phyloP scores from a whole-genome alignment of 306 rosid species.

The Cucurbita ficifolia region DNA sequence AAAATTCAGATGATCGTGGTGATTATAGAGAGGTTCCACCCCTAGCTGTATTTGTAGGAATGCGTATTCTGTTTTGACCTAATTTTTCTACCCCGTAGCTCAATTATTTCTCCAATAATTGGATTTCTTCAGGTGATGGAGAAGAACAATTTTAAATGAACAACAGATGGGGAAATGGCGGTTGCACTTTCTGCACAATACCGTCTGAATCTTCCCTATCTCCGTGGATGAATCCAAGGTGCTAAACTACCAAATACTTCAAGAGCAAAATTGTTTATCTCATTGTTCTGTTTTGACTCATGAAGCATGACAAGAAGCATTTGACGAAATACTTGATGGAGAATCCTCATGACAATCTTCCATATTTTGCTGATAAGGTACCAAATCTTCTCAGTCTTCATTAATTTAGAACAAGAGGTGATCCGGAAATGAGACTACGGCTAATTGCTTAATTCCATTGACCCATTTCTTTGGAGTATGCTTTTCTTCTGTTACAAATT shows the following conservation, averaged over 20 bases:
- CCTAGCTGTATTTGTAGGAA: background rate
- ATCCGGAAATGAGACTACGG: background rate
- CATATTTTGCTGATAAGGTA: constrained; percentile 82
- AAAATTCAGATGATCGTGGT: background rate
- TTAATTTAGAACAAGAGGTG: background rate
- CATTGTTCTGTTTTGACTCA: constrained; percentile 13
- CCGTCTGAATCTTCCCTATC: constrained; percentile 87
- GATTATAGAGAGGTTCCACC: background rate
- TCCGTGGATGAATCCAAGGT: constrained; percentile 82
- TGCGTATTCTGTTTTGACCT: background rate
- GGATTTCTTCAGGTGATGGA: constrained; percentile 55
- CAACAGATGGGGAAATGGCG: constrained; percentile 60
- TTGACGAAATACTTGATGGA: constrained; percentile 52
- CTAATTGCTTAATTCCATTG: background rate
- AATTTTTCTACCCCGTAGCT: background rate
- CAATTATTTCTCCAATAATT: background rate
- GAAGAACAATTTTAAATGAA: constrained; percentile 78
- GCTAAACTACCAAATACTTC: constrained; percentile 3
- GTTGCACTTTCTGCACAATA: constrained; percentile 76
- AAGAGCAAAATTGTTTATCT: background rate
- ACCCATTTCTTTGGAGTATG: background rate
- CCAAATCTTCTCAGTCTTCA: background rate
- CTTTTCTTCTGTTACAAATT: background rate
- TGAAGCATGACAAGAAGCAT: constrained; percentile 76
- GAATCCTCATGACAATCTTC: constrained; percentile 48